Base-by-base conservation (phyloP, 257 asterid genomes). In the Petunia secreta region DNA sequence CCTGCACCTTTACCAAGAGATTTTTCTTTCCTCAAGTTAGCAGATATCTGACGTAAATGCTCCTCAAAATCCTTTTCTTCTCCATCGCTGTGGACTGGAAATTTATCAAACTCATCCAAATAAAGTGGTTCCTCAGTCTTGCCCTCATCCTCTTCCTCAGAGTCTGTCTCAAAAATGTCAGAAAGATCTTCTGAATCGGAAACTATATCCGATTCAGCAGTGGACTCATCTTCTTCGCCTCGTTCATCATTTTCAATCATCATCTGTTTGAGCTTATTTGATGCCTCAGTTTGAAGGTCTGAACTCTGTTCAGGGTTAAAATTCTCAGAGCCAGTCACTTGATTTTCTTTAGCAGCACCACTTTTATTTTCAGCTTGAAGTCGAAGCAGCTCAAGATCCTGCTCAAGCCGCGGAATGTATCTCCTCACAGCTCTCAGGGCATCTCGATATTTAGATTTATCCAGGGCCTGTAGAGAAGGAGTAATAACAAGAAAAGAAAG, bases 361-460 rank as follows among this genome's bases (percentile, higher is more conserved):
- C 15, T 44, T 84, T 80, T 80, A 34, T 75, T 85, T 82, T 85
- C 96, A 14, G 88, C 89, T 84, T 87, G 96, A 78, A 92, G 94
- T 84, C 80, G 93, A 82, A 93, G 89, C 78, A 95, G 89, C 84
- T 91, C 88, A 57, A 95, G 92, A 54, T 91, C 95, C 85, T 90
- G 96, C 91, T 94, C 97, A 36, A 95, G 98, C 85, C 92, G 87
- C 3, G 97, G 98, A 52, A 95, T 92, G 81, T 85, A 85, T 85
- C 87, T 90, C 87, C 84, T 92, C 41, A 93, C 91, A 52, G 96
- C 98, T 80, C 98, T 91, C 63, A 94, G 85, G 63, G 96, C 92
- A 85, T 94, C 98, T 83, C 95, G 85, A 60, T 93, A 91, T 87
- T 89, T 93, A 63, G 98, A 94, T 85, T 94, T 95, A 86, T 95